phyloP scores from a whole-genome alignment of 2,329 filamentous ascomycete genomes.

The Phaeosphaeria sp. region DNA sequence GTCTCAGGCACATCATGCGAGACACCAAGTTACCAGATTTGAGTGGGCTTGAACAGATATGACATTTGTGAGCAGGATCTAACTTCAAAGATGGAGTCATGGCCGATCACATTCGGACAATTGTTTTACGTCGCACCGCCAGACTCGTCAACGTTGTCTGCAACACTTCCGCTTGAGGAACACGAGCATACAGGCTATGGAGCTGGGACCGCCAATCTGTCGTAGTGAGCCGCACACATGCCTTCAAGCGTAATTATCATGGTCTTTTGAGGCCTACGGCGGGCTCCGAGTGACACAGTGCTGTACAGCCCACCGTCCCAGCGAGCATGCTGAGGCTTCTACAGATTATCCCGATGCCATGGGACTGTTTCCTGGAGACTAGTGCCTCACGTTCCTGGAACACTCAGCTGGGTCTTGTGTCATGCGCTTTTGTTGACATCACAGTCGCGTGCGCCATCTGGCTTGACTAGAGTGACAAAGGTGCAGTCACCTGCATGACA shows the following conservation, averaged over 20 bases:
- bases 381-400: not conserved
- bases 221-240: constrained; percentile 12
- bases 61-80: not conserved
- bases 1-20: not conserved
- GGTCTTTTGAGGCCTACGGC: constrained; percentile 19
- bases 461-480: not conserved
- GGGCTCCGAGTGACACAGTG: constrained; percentile 17
- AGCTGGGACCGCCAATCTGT: constrained; percentile 16
- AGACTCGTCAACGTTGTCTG: constrained; percentile 10
- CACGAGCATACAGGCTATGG: constrained; percentile 19
- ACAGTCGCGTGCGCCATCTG: constrained; percentile 1
- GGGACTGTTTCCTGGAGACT: not conserved
- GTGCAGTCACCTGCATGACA: not conserved
- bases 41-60: not conserved
- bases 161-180: constrained; percentile 18
- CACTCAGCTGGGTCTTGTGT: constrained; percentile 7
- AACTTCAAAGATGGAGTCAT: not conserved
- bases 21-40: not conserved
- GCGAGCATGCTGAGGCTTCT: constrained; percentile 11
- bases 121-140: constrained; percentile 20
- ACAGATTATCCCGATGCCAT: constrained; percentile 1
- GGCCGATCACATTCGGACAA: constrained; percentile 1
- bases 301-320: constrained; percentile 26
- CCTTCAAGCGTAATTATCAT: constrained; percentile 22
- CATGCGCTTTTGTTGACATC: not conserved